These are phyloP conservation scores for Colletotrichum trifolii DNA, from an alignment of 2,329 filamentous ascomycete genomes.

Conservation along the genomic window DNA sequence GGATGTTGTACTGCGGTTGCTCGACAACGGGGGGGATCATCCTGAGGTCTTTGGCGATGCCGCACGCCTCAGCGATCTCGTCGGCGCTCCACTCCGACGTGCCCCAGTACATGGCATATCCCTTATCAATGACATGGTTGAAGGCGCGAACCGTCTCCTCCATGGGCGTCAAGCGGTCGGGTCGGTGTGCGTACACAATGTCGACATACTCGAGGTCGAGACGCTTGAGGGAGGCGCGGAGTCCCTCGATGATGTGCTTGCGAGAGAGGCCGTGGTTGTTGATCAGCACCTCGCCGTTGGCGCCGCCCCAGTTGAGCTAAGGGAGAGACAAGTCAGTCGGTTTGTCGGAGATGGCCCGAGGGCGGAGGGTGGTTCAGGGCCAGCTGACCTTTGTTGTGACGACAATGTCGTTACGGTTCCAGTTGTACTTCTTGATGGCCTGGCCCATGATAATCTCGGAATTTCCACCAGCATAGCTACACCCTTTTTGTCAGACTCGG, in stretches of 20 bases:
- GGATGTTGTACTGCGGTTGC: constrained; percentile 76
- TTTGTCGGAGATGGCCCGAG: background rate
- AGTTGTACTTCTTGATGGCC: constrained; percentile 69
- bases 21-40: constrained; percentile 74
- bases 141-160: constrained; percentile 78
- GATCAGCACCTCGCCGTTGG: constrained; percentile 69
- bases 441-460: constrained; percentile 73
- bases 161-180: constrained; percentile 75
- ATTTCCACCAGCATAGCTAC: constrained; percentile 66
- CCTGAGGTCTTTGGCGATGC: constrained; percentile 67
- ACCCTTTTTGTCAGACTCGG: constrained; percentile 41
- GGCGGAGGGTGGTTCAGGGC: background rate
- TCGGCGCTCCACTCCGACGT: constrained; percentile 78
- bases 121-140: constrained; percentile 75
- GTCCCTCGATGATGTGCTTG: constrained; percentile 71
- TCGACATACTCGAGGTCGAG: constrained; percentile 72
- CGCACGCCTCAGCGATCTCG: constrained; percentile 73
- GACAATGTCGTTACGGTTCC: constrained; percentile 71
- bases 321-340: background rate
- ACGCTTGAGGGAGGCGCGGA: constrained; percentile 66
- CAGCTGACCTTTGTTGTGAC: constrained; percentile 62
- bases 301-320: constrained; percentile 71
- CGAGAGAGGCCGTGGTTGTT: constrained; percentile 70
- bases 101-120: constrained; percentile 79
- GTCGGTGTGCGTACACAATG: constrained; percentile 76